These are phyloP conservation scores for Mucor saturninus DNA, from an alignment of 371 early-diverging fungal species.

Conservation along the genomic window DNA sequence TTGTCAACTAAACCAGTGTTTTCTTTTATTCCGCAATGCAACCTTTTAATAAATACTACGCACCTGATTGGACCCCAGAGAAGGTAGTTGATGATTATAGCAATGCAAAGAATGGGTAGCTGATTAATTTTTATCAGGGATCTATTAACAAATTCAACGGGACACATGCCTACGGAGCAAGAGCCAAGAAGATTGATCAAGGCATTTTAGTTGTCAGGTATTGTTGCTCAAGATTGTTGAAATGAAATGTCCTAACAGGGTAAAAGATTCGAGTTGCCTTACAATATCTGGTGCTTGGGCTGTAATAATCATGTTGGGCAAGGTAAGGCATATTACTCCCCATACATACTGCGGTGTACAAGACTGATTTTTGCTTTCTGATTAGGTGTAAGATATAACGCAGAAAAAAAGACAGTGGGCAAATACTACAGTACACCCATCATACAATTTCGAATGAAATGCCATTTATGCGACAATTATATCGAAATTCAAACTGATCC, in stretches of 20 bases:
- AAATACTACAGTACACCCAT: constrained; percentile 90
- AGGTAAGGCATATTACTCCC: constrained; percentile 52
- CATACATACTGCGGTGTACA: not conserved
- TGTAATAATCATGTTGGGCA: constrained; percentile 87
- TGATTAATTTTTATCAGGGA: constrained; percentile 37
- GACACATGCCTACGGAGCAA: constrained; percentile 86
- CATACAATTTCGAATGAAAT: constrained; percentile 90
- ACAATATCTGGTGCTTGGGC: constrained; percentile 88
- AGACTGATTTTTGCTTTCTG: not conserved
- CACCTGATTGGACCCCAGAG: constrained; percentile 75
- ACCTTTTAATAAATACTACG: constrained; percentile 78
- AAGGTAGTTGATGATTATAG: constrained; percentile 43
- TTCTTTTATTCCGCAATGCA: constrained; percentile 41
- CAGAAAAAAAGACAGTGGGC: constrained; percentile 92
- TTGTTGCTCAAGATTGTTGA: not conserved
- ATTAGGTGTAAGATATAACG: constrained; percentile 89
- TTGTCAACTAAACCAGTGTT: not conserved
- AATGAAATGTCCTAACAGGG: not conserved
- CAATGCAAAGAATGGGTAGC: not conserved
- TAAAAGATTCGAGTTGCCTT: constrained; percentile 87
- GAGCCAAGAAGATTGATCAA: constrained; percentile 89
- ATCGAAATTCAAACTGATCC: constrained; percentile 95
- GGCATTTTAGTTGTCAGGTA: constrained; percentile 89
- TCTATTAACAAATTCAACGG: constrained; percentile 86
- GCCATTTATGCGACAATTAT: constrained; percentile 85